These are phyloP conservation scores for Ogataea hybrid DNA, from an alignment of 1,139 yeast species.

Conservation along the genomic window DNA sequence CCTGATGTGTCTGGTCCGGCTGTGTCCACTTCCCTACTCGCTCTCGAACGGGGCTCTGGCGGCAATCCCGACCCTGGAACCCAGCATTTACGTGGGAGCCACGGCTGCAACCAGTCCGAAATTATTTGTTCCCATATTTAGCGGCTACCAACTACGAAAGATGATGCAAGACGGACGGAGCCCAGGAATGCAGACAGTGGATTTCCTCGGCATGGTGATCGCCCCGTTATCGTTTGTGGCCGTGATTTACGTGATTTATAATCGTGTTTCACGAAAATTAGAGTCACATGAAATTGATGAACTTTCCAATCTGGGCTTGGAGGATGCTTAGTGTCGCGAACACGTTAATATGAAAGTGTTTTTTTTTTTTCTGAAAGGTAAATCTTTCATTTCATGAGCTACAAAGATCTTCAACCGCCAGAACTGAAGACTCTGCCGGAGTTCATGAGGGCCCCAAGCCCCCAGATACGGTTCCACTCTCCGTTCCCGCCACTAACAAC, in stretches of 20 bases:
- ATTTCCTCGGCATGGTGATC: conserved; percentile 57
- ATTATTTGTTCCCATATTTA: conserved; percentile 68
- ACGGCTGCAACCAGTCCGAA: conserved; percentile 80
- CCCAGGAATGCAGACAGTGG: conserved; percentile 44
- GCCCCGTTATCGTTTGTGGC: conserved; percentile 56
- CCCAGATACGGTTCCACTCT: conserved; percentile 33
- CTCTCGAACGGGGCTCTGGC: conserved; percentile 91
- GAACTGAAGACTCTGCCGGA: conserved; percentile 29
- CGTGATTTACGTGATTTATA: conserved; percentile 73
- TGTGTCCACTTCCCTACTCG: conserved; percentile 93
- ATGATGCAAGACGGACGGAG: conserved; percentile 60
- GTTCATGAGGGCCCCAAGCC: conserved; percentile 28
- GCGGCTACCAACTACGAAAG: conserved; percentile 73
- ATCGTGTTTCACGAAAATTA: conserved; percentile 50
- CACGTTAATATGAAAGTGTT: background rate
- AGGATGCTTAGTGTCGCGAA: conserved; percentile 5
- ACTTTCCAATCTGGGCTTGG: conserved; percentile 2
- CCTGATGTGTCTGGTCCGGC: conserved; percentile 66
- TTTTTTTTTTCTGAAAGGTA: conserved; percentile 1
- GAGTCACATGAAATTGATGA: conserved; percentile 12
- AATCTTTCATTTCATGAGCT: conserved; percentile 12
- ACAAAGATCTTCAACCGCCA: conserved; percentile 16
- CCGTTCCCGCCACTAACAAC: conserved; percentile 55
- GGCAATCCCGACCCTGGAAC: conserved; percentile 71
- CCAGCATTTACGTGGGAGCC: conserved; percentile 64